These are phyloP conservation scores for Linum trigynum DNA, from an alignment of 345 rosid genomes.

Conservation along the genomic window DNA sequence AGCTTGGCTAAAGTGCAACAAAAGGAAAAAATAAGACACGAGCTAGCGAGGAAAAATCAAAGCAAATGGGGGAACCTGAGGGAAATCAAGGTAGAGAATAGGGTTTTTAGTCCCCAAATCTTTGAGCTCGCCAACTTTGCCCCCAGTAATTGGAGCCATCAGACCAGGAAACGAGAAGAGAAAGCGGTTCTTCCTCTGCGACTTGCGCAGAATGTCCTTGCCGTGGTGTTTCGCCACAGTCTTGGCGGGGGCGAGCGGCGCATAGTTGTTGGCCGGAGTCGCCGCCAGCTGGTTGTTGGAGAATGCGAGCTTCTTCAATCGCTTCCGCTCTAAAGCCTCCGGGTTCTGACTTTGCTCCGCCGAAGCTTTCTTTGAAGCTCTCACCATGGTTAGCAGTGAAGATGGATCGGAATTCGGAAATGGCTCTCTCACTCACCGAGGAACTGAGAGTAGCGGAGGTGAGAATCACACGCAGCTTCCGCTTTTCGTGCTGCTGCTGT, in stretches of 20 bases:
- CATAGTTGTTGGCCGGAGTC: constrained; percentile 27
- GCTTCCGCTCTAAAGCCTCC: constrained; percentile 34
- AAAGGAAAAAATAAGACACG: not conserved
- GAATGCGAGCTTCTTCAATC: constrained; percentile 46
- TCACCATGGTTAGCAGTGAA: constrained; percentile 14
- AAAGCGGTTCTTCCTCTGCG: constrained; percentile 66
- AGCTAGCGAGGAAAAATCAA: not conserved
- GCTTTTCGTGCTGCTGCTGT: not conserved
- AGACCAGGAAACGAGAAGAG: constrained; percentile 75
- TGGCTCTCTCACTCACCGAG: not conserved
- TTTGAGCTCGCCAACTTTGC: constrained; percentile 79
- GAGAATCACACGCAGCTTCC: not conserved
- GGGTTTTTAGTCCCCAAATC: constrained; percentile 74
- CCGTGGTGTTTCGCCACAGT: constrained; percentile 68
- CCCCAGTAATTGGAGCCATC: constrained; percentile 46
- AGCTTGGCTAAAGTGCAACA: not conserved
- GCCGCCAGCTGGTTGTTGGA: constrained; percentile 37
- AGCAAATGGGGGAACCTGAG: constrained; percentile 32
- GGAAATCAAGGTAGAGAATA: constrained; percentile 67
- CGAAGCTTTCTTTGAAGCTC: constrained; percentile 25
- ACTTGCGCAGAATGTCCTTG: constrained; percentile 61
- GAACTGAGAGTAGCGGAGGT: not conserved
- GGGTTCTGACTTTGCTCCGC: constrained; percentile 22
- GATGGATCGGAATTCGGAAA: constrained; percentile 3
- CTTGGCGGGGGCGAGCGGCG: constrained; percentile 48